Base-by-base conservation (phyloP, 257 asterid genomes). In the Solanum sitiens region DNA sequence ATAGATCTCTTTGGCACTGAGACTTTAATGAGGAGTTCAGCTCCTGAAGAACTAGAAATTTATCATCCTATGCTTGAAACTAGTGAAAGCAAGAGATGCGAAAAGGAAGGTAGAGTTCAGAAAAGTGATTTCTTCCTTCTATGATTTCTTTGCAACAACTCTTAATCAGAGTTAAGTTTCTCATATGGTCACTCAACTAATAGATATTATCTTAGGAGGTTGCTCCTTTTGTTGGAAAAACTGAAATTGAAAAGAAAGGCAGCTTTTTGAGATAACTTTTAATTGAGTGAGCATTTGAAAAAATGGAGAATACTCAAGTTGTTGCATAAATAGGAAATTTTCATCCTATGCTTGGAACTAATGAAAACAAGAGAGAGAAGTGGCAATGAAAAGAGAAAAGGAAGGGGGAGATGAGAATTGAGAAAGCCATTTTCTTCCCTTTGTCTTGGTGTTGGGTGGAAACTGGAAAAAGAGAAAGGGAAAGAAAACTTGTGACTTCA, bases 251-350 rank as follows among this genome's bases (percentile, higher is more conserved):
- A 21, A 59, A 59, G 67, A 59, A 59, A 59, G 20, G 67, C 5
- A 0, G 2, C 0, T 0, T 59, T 59, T 21, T 59, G 2, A 59
- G 67, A 56, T 18, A 56, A 3, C 67, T 59, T 1, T 59, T 21
- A 59, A 59, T 56, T 59, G 67, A 20, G 12, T 59, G 67, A 3
- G 11, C 67, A 59, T 59, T 59, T 21, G 25, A 20, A 20, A 20
- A 59, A 20, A 15, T 23, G 83, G 6, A 76, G 23, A 44, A 40
- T 13, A 25, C n/a, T 8, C 10, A 1, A 1, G 18, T 23, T 44
- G 3, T 45, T 79, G 85, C 63, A 27, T 42, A 79, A 25, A 23
- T 44, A 77, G 84, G 42, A 44, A 7, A 0, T 3, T 14, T 6
- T 7, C 84, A 44, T 44, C n/a, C 13, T 76, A 3, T 12, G 37